Evolutionary conservation across 306 rosid genomes (phyloP), one percentile per base, ranked within the genome.

Genomic region (Dryas drummondii): DNA sequence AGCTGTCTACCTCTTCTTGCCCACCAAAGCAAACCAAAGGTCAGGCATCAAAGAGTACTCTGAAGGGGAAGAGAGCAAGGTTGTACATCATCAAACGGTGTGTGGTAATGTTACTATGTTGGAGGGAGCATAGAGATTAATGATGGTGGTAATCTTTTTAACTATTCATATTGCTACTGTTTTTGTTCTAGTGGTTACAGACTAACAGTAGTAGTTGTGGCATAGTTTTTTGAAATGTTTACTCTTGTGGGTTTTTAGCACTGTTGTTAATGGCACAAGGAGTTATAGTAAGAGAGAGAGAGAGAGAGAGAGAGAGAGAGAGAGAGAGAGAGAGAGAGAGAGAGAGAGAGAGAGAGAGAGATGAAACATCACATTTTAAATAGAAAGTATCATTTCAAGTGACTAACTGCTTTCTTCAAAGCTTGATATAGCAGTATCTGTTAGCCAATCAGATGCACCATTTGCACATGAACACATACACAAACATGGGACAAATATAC

Each of bases 61-160:
- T 76, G 66, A 83, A 80, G 84, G 87, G 73, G 79, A 83, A 76
- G 82, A 80, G 61, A 62, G 79, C 84, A 19, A 62, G 78, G 79
- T 16, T 83, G 71, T 80, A 83, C 77, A 83, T 83, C 16, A 83
- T 83, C 70, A 56, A 70, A 44, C 79, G 87, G 3, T 83, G 84
- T 71, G 75, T 83, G 17, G 52, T 72, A 51, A 80, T 83, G 87
- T 82, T 83, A 50, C 66, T 83, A 48, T 83, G 87, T 76, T 83
- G 84, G 87, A 80, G 37, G 76, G 81, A 83, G 3, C 67, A 44
- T 7, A 73, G 70, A 72, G 84, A 83, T 55, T 82, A 37, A 40
- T 11, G 70, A 26, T 11, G 51, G 75, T 11, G 83, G 83, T 75
- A 76, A 83, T 32, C 54, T 56, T 32, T 27, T 56, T 37, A 26